Percentiles rank a stretch among this genome's conserved stretches.
These are phyloP conservation scores for Aspergillus quadricinctus DNA, from an alignment of 2,329 filamentous ascomycete species.

Conservation along the genomic window DNA sequence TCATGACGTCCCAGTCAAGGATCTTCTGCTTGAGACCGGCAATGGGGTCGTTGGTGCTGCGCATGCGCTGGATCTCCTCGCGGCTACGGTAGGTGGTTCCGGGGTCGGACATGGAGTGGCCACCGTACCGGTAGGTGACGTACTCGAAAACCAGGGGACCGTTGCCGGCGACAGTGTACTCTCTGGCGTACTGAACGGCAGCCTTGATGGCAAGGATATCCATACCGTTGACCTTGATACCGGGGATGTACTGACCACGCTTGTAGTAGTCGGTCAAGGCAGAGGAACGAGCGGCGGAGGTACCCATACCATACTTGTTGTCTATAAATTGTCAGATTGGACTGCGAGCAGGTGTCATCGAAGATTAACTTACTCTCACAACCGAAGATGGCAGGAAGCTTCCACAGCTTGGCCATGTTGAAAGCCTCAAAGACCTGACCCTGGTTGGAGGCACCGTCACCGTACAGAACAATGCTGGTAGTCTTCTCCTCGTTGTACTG, in stretches of 20 bases:
- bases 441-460: constrained; percentile 98
- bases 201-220: constrained; percentile 96
- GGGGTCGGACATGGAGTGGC: constrained; percentile 99
- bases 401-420: constrained; percentile 99
- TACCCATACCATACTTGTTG: constrained; percentile 99
- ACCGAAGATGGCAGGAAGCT: constrained; percentile 88
- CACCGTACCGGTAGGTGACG: constrained; percentile 98
- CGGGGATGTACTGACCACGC: constrained; percentile 96
- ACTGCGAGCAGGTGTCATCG: neutral
- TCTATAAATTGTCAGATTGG: constrained; percentile 49
- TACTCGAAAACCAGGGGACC: constrained; percentile 97
- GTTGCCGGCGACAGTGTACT: constrained; percentile 77
- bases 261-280: constrained; percentile 99
- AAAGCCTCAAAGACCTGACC: constrained; percentile 99
- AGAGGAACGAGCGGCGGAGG: constrained; percentile 81
- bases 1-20: constrained; percentile 86
- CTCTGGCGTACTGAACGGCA: constrained; percentile 88
- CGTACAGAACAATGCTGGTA: constrained; percentile 84
- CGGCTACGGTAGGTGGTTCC: constrained; percentile 98
- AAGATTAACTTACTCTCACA: constrained; percentile 77
- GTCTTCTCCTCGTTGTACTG: constrained; percentile 87
- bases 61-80: constrained; percentile 99
- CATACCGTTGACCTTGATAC: constrained; percentile 98
- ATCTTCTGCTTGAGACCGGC: constrained; percentile 97
- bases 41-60: constrained; percentile 96